Evolutionary conservation across 768 basidiomycete species (phyloP), one percentile per base, ranked within the genome.

Genomic region (Clathrus columnatus): DNA sequence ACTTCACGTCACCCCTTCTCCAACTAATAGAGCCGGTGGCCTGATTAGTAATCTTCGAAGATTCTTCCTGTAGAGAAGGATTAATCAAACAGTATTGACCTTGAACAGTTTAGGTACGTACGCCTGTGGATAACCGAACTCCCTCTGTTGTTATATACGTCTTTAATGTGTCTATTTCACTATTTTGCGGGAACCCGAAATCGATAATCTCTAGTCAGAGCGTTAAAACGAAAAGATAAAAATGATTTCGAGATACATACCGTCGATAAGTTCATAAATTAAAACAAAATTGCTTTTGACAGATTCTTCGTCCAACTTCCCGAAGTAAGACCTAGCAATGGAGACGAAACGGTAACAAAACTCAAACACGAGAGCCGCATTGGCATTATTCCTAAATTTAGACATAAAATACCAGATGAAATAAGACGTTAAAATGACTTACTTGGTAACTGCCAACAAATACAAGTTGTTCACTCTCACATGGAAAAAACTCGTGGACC

Each of bases 221-320:
- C 24, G 20, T 21, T 61, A 45, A 23, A 50, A n/a, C 17, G 17
- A 73, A 56, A 8, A 41, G 51, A 32, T 16, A 23, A 46, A 23
- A 36, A 42, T 53, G 18, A 1, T 11, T 7, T 17, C 30, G 7
- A 7, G 24, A 2, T 2, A 67, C 81, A 57, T 58, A 93, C 95
- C 95, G 65, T 99, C 96, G 61, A 98, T 87, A 42, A 99, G 79
- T 70, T 99, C 96, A 63, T 99, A 99, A 45, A 99, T 95, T 49
- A 99, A 74, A 44, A 94, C 93, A 69, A 99, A 99, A 72, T 99
- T 99, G 70, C 95, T 98, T 83, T 98, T 99, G 61, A 99, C 85
- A 20, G 89, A 82, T 68, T 97, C 95, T 68, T 99, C 96, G 65
- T 99, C 96, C 21, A 99, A 81, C 72, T 97, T 98, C 45, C 94